phyloP scores from a whole-genome alignment of 306 rosid species.

The Fagus crenata region DNA sequence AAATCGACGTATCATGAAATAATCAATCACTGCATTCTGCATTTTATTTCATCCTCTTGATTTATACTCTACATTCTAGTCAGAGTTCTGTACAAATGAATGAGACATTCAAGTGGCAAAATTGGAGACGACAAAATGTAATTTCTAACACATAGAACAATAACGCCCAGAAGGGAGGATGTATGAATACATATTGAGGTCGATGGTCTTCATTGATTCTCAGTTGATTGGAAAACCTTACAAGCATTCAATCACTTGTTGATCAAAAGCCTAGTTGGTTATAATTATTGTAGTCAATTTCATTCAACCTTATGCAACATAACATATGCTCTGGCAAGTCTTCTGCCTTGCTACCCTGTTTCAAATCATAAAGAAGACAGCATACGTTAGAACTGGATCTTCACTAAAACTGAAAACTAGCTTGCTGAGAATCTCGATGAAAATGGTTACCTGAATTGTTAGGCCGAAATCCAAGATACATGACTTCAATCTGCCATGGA shows the following conservation, averaged over 20 bases:
- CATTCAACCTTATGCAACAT: constrained; percentile 72
- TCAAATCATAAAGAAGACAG: constrained; percentile 19
- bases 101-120: neutral
- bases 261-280: constrained; percentile 45
- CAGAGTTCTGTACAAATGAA: constrained; percentile 16
- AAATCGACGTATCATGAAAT: neutral
- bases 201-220: constrained; percentile 9
- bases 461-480: constrained; percentile 74
- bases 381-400: constrained; percentile 21
- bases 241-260: neutral
- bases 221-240: neutral
- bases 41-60: constrained; percentile 9
- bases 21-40: too few relatives aligned
- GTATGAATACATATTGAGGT: constrained; percentile 12
- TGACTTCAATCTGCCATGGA: constrained; percentile 70
- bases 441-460: constrained; percentile 79
- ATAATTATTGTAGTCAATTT: constrained; percentile 57
- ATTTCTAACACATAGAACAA: constrained; percentile 16
- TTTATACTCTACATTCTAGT: constrained; percentile 16
- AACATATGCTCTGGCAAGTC: constrained; percentile 82
- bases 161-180: constrained; percentile 11
- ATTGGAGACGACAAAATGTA: constrained; percentile 9
- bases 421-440: constrained; percentile 6
- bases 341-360: constrained; percentile 81
- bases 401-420: neutral